phyloP scores from a whole-genome alignment of 805 yeast species.

The Kluyveromyces wickerhamii region DNA sequence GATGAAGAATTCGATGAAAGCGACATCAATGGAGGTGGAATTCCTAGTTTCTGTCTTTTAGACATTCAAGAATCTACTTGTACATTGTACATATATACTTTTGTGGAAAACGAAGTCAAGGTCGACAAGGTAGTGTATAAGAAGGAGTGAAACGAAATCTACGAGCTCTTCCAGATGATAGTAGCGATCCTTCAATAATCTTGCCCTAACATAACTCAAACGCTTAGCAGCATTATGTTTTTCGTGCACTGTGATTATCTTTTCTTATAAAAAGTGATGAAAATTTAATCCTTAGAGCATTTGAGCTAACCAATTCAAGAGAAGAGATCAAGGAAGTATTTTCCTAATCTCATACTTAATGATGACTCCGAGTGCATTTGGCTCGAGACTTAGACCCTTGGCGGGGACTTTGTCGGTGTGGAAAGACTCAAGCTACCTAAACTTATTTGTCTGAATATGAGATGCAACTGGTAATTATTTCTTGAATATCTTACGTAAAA shows the following conservation, averaged over 20 bases:
- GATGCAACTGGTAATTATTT: conserved; percentile 6
- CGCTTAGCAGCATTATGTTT: not conserved
- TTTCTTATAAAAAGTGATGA: no score
- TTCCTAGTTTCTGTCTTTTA: conserved; percentile 82
- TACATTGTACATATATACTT: conserved; percentile 77
- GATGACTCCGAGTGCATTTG: conserved; percentile 99
- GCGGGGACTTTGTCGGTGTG: conserved; percentile 68
- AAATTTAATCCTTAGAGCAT: no score
- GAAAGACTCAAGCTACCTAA: conserved; percentile 98
- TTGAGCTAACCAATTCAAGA: no score
- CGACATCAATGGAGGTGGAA: conserved; percentile 30
- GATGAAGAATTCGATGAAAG: conserved; percentile 19
- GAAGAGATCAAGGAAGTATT: conserved; percentile 25
- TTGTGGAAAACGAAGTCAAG: conserved; percentile 72
- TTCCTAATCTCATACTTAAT: conserved; percentile 34
- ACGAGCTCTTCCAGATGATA: not conserved
- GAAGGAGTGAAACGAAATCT: conserved; percentile 39
- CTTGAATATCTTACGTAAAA: no score
- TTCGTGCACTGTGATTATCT: not conserved
- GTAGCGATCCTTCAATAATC: not conserved
- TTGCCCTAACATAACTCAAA: not conserved
- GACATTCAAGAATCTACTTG: conserved; percentile 78
- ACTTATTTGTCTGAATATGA: conserved; percentile 47
- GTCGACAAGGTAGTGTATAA: conserved; percentile 79
- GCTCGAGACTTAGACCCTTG: conserved; percentile 69